These are phyloP conservation scores for Mallotus japonicus DNA, from an alignment of 441 rosid genomes.

Conservation along the genomic window DNA sequence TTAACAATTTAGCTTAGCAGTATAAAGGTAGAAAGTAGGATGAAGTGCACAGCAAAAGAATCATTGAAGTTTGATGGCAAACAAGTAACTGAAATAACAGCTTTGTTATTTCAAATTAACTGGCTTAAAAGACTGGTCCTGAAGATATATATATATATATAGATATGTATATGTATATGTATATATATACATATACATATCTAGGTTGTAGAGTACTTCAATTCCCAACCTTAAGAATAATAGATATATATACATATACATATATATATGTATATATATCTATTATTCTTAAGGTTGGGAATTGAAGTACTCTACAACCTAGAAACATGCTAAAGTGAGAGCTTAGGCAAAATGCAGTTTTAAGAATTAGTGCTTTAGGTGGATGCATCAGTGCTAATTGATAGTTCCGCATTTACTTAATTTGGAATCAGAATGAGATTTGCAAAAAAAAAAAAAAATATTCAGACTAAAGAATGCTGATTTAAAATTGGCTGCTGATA, in stretches of 20 bases:
- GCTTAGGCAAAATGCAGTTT: background rate
- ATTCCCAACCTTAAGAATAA: too few relatives aligned
- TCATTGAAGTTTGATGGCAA: background rate
- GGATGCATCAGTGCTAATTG: background rate
- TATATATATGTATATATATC: too few relatives aligned
- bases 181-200: too few relatives aligned
- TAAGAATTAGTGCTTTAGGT: background rate
- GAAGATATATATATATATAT: too few relatives aligned
- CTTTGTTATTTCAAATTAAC: background rate
- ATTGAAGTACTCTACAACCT: background rate
- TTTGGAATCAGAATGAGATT: background rate
- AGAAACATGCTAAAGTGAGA: background rate
- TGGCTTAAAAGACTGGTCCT: background rate
- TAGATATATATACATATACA: too few relatives aligned
- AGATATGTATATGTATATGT: too few relatives aligned
- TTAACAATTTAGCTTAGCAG: background rate
- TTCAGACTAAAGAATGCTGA: background rate
- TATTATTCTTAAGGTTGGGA: too few relatives aligned
- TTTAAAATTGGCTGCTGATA: background rate
- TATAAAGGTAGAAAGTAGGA: background rate
- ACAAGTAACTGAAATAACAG: background rate
- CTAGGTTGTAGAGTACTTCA: too few relatives aligned
- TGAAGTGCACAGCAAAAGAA: background rate
- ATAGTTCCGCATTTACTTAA: background rate
- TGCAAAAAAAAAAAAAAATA: background rate